Evolutionary conservation across 1,139 yeast species (phyloP), one percentile per base, ranked within the genome.

Genomic region (Candida mesenterica): DNA sequence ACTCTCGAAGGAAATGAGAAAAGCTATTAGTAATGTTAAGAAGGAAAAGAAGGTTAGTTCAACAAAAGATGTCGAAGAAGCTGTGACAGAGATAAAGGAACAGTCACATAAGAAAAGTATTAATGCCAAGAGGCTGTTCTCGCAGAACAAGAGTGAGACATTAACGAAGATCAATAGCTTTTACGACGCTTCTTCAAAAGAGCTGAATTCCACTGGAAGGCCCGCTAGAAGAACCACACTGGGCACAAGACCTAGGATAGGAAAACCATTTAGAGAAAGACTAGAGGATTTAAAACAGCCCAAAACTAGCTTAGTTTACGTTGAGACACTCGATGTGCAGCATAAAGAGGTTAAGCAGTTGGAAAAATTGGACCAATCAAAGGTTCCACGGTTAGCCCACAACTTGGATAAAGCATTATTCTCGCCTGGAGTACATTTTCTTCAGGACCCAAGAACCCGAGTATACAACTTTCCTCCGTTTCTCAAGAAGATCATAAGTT

Each of bases 381-480:
- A 58, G 13, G 56, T 70, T 13, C 72, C 75, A 1, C 52, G 49
- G 17, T 61, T 89, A 29, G 74, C 80, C 2, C 87, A 84, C 50
- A 75, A 73, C 37, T 66, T 90, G 19, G 82, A 83, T 28, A 62
- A 82, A 25, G 87, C 83, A 0, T 61, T 90, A 12, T 84, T 83
- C 52, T 79, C 83, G 13, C 96, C 96, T 0, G 95, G 95, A 0
- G 82, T 88, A 2, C 96, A 90, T 49, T 82, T 77, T 41, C 61
- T 85, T 25, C 80, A 77, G 49, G 96, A 90, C 57, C 82, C 87
- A 14, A 65, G 96, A 41, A 76, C 95, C 0, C 68, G 82, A 33
- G 79, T 79, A 2, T 82, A 72, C 59, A 87, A 87, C 52, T 89
- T 84, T 56, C 67, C 81, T 4, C 79, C 84, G 3, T 68, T 65